Conservation (phyloP, 2,329 filamentous ascomycete species). For the Pseudomassariella vexata region DNA sequence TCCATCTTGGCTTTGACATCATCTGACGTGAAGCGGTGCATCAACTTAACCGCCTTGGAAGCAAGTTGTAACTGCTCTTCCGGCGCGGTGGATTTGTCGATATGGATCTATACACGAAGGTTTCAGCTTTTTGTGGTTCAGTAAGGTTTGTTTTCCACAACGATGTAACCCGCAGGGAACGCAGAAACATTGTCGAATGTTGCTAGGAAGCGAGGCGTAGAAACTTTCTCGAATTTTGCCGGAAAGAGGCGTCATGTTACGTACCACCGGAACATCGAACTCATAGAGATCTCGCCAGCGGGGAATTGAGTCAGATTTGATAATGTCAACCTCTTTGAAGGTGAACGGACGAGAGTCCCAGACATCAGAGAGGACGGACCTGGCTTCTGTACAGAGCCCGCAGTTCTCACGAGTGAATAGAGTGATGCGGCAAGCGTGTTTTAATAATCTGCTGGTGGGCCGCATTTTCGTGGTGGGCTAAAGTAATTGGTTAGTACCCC, state of each 20-base stretch:
- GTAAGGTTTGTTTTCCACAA: no score
- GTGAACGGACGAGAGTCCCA: constrained; percentile 62
- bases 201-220: no score
- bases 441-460: constrained; percentile 41
- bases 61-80: constrained; percentile 49
- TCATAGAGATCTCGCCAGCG: constrained; percentile 70
- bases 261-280: constrained; percentile 75
- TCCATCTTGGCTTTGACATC: constrained; percentile 68
- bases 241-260: constrained; percentile 21
- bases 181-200: no score
- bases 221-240: no score
- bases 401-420: constrained; percentile 70
- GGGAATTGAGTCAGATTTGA: constrained; percentile 52
- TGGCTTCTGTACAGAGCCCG: constrained; percentile 64
- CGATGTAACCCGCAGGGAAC: no score
- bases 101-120: constrained; percentile 42
- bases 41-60: constrained; percentile 61
- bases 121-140: no score
- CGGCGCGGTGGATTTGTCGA: constrained; percentile 50
- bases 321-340: constrained; percentile 65
- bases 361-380: constrained; percentile 60
- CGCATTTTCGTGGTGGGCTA: constrained; percentile 45
- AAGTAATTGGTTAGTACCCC: no score
- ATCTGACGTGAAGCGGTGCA: constrained; percentile 68
- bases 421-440: constrained; percentile 58